phyloP scores from a whole-genome alignment of 2,329 filamentous ascomycete genomes.

The Trichoderma sp. region DNA sequence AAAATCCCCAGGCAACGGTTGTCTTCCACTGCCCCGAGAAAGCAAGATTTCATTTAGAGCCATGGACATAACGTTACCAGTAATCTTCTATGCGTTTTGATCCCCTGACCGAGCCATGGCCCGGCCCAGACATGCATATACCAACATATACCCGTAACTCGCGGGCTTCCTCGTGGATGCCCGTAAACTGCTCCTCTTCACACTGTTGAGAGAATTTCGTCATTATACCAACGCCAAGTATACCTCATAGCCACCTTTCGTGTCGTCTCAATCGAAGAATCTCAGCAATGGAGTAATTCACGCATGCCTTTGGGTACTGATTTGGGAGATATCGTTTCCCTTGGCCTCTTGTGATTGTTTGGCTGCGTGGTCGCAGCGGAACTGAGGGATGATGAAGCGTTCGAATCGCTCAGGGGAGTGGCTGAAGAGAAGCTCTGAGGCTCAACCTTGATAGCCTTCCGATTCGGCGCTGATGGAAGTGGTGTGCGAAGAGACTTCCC shows the following conservation, averaged over 20 bases:
- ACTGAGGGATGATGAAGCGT: slow-evolving; percentile 33
- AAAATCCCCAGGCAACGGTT: background rate
- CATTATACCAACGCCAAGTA: slow-evolving; percentile 16
- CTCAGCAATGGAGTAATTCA: slow-evolving; percentile 41
- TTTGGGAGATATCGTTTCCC: slow-evolving; percentile 49
- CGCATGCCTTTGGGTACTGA: slow-evolving; percentile 47
- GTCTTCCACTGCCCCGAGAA: background rate
- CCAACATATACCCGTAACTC: slow-evolving; percentile 8
- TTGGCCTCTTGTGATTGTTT: background rate
- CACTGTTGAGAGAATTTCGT: background rate
- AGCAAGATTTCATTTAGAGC: background rate
- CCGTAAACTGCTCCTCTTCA: background rate
- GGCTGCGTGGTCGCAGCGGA: slow-evolving; percentile 29
- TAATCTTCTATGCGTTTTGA: background rate
- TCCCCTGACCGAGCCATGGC: background rate
- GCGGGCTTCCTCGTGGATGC: background rate
- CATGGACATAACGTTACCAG: slow-evolving; percentile 1
- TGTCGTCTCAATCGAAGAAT: background rate
- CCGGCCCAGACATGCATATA: slow-evolving; percentile 5
- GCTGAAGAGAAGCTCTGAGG: background rate
- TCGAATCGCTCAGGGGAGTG: slow-evolving; percentile 28
- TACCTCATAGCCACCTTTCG: slow-evolving; percentile 13
- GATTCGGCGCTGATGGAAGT: slow-evolving; percentile 34
- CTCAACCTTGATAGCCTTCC: slow-evolving; percentile 30
- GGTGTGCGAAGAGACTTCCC: slow-evolving; percentile 31